Base-by-base conservation (phyloP, 1,284 basidiomycete genomes). In the Trametes sp. region DNA sequence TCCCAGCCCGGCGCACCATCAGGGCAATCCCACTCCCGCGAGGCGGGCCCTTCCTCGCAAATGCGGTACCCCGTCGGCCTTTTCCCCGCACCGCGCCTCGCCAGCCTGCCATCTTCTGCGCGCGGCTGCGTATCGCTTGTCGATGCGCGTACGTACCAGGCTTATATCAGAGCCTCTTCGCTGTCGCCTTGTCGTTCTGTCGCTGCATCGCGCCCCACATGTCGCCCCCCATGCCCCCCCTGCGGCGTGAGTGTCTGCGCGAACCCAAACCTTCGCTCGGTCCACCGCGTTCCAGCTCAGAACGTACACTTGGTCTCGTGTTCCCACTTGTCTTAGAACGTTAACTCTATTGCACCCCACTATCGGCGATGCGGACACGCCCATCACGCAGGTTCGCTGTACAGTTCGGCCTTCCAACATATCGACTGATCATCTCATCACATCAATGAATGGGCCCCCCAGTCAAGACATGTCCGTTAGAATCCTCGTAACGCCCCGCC, bases 11-110 rank as follows among this genome's bases (percentile, higher is more conserved):
- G 52, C 54, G 57, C 51, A 48, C 65, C 49, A 63, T 41, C 38
- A 59, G 59, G 62, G 63, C 59, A 69, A 59, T 67, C 52, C 31
- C 62, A 44, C 61, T 64, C 62, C 66, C 63, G 64, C 62, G 64
- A 67, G 45, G 16, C 38, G 14, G 44, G 33, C 54, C 50, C 54
- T 26, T 45, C 38, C 35, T n/a, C 26, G 49, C 63, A 49, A 23
- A 58, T 61, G 24, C 42, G 56, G 62, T 59, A 66, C 29, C 62
- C 49, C 61, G 36, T 49, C 56, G 51, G 59, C 61, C 59, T 41
- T 59, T 61, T 59, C 48, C 24, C 56, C 56, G 45, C 52, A 24
- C 38, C 48, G 50, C 42, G n/a, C 52, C n/a, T 31, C 41, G 21
- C 38, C 19, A 4, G 35, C 33, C 36, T 38, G 31, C 53, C 57